phyloP scores from a whole-genome alignment of 2,329 filamentous ascomycete species.

The Pseudogymnoascus pannorum region DNA sequence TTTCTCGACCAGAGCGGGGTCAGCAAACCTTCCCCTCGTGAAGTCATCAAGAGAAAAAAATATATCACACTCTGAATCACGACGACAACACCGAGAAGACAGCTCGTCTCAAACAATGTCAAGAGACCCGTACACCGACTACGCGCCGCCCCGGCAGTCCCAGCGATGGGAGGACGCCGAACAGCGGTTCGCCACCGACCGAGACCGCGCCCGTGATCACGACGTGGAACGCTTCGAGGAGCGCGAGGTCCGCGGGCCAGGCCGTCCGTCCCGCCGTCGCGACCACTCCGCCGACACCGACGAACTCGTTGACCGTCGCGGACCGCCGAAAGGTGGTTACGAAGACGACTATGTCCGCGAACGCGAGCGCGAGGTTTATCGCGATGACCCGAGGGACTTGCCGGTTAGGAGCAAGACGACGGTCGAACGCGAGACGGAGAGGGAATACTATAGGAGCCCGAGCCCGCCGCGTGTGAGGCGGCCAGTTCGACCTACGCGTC shows the following conservation, averaged over 20 bases:
- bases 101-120: neutral
- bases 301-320: too few species aligned
- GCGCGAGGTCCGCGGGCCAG: too few species aligned
- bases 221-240: too few species aligned
- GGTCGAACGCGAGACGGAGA: neutral
- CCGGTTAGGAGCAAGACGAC: neutral
- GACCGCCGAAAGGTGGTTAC: too few species aligned
- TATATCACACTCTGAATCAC: too few species aligned
- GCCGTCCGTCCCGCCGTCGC: neutral
- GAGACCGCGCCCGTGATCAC: neutral
- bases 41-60: too few species aligned
- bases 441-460: neutral
- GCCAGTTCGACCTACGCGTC: conserved; percentile 40
- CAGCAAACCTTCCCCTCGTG: too few species aligned
- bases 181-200: too few species aligned
- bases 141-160: neutral
- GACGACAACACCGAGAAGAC: too few species aligned
- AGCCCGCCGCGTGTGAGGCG: neutral
- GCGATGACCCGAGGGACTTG: neutral
- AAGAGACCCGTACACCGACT: neutral
- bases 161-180: neutral
- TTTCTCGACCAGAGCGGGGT: too few species aligned
- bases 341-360: neutral
- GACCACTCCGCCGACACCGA: neutral
- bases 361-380: neutral